These are phyloP conservation scores for Pythium vanterpoolii DNA, from an alignment of 352 stramenopile species.

Conservation along the genomic window DNA sequence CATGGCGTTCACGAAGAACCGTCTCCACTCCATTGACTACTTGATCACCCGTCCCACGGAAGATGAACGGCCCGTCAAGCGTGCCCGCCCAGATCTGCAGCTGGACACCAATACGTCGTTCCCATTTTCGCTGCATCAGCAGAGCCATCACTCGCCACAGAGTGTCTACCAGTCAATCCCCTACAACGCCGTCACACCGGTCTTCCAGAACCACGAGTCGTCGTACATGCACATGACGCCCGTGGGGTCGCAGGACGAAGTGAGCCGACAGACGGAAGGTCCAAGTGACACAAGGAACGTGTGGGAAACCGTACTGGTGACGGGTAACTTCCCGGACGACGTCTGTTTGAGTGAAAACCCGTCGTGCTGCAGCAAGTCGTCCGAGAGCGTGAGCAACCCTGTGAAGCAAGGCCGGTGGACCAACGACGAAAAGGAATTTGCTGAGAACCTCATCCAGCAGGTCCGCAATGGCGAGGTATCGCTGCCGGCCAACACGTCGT, in stretches of 20 bases:
- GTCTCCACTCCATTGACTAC: conserved; percentile 29
- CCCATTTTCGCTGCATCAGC: not conserved
- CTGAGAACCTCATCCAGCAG: conserved; percentile 48
- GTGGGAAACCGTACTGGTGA: conserved; percentile 61
- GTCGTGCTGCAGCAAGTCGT: conserved; percentile 22
- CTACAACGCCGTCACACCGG: conserved; percentile 2
- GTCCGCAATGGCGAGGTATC: conserved; percentile 40
- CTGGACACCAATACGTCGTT: conserved; percentile 11
- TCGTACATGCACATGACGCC: conserved; percentile 15
- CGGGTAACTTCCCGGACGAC: conserved; percentile 57
- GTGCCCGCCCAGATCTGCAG: conserved; percentile 13
- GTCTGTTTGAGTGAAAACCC: conserved; percentile 52
- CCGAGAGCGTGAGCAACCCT: conserved; percentile 13
- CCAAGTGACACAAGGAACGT: conserved; percentile 35
- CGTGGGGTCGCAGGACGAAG: not conserved
- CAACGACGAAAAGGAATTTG: conserved; percentile 55
- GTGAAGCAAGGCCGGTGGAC: conserved; percentile 57
- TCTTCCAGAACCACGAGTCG: conserved; percentile 12
- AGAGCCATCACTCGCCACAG: conserved; percentile 5
- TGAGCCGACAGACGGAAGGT: conserved; percentile 11
- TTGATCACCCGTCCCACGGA: conserved; percentile 15
- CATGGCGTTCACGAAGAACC: conserved; percentile 14
- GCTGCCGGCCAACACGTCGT: conserved; percentile 46
- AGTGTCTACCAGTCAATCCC: not conserved
- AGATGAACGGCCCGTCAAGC: conserved; percentile 13